A percentile compares a stretch with the other conserved stretches of the same genome.
These are phyloP conservation scores for Bruguiera gymnorhiza DNA, from an alignment of 345 rosid species.

Conservation along the genomic window DNA sequence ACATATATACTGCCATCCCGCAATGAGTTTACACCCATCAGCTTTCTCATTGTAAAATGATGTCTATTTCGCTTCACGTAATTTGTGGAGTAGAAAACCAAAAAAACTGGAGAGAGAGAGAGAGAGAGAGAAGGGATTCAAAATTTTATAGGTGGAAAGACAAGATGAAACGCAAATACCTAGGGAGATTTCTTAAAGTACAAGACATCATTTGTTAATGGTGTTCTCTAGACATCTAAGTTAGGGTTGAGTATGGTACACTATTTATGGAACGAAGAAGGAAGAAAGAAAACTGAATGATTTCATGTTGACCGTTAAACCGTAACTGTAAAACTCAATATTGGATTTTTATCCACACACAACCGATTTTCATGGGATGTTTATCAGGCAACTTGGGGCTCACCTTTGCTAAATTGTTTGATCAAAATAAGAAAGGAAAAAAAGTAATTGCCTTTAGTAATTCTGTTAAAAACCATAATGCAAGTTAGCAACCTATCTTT, in stretches of 20 bases:
- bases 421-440: neutral
- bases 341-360: neutral
- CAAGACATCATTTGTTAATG: conserved; percentile 15
- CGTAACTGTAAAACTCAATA: conserved; percentile 1
- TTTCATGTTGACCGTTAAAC: conserved; percentile 26
- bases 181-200: conserved; percentile 23
- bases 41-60: neutral
- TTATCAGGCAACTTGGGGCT: neutral
- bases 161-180: conserved; percentile 12
- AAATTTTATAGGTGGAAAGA: conserved; percentile 14
- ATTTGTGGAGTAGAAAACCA: conserved; percentile 19
- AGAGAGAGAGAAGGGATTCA: conserved; percentile 23
- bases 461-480: no score
- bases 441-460: neutral
- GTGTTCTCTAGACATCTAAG: neutral
- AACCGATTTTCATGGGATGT: neutral
- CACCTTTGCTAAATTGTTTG: neutral
- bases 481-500: no score
- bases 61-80: conserved; percentile 4
- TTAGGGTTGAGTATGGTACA: conserved; percentile 19
- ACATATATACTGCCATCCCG: neutral
- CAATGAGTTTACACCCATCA: neutral
- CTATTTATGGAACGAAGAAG: neutral
- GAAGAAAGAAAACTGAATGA: conserved; percentile 11
- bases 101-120: conserved; percentile 25